Base-by-base conservation (phyloP, 768 basidiomycete genomes). In the Boletus edulis region DNA sequence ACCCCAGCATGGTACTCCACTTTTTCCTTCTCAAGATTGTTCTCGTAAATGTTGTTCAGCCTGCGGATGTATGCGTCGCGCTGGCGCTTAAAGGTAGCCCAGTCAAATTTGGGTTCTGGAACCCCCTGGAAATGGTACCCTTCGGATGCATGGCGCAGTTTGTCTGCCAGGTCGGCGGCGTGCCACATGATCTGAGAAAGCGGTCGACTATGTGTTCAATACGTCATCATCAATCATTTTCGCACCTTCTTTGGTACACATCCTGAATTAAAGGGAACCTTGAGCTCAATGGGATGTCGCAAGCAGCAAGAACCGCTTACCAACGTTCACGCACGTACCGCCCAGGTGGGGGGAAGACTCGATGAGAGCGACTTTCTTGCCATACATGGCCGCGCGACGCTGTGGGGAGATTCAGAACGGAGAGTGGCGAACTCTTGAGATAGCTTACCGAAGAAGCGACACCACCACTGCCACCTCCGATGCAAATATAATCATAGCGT, bases 241-340 rank as follows among this genome's bases (percentile, higher is more conserved):
- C 18, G 62, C 47, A 85, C 93, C 79, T 97, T 99, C 76, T 99
- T 99, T 15, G 97, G 97, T 6, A 99, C 94, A 75, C 96, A 98
- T 64, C 94, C 93, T 91, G 59, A 8, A 55, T 62, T 43, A 48
- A 51, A 40, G 34, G n/a, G 9, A 31, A 52, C 12, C 8, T 14
- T 63, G n/a, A 59, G 55, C 46, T 53, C 32, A 18, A 37, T 17
- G 15, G 39, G 2, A n/a, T 13, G 40, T 34, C 17, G 32, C 44
- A 50, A 46, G 37, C 12, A 39, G 39, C 7, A 32, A 4, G 24
- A 11, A 41, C 29, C 35, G 78, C 90, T 60, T 62, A 90, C 94
- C 96, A 56, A 99, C 96, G 71, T 98, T 98, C 56, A 99, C 97
- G 68, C 97, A 99, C 37, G 96, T 98, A 49, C 96, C 97, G 34